Percentiles rank a stretch among this genome's conserved stretches.
phyloP scores from a whole-genome alignment of 805 yeast species.

The Myxozyma nipponensis region DNA sequence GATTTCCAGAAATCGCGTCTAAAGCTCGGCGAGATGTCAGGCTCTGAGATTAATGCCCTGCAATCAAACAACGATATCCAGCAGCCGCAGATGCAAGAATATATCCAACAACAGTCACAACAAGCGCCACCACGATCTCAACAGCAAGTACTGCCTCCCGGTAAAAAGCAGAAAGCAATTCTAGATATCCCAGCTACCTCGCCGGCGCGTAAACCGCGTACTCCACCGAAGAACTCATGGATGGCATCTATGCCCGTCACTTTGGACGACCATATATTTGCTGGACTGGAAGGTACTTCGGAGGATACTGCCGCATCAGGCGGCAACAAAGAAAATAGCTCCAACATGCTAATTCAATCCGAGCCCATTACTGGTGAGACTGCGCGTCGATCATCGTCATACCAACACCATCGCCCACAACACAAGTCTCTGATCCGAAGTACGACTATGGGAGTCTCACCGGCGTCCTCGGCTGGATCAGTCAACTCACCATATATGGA shows the following conservation, averaged over 20 bases:
- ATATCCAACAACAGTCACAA: not conserved
- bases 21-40: not conserved
- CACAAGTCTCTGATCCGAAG: slow-evolving; percentile 1
- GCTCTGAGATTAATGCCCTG: not conserved
- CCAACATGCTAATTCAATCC: not conserved
- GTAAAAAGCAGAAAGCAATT: not conserved
- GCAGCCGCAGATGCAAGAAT: not conserved
- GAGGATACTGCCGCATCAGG: not conserved
- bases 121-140: not conserved
- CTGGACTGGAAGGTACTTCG: too few species aligned
- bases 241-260: slow-evolving; percentile 1
- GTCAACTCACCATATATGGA: slow-evolving; percentile 17
- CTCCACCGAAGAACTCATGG: slow-evolving; percentile 4
- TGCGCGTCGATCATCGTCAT: not conserved
- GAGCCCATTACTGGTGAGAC: not conserved
- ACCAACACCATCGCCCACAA: slow-evolving; percentile 5
- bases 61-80: not conserved
- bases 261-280: too few species aligned
- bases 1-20: not conserved
- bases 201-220: slow-evolving; percentile 2
- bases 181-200: not conserved
- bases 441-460: slow-evolving; percentile 2
- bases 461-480: slow-evolving; percentile 10
- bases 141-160: too few species aligned
- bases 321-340: not conserved